phyloP scores from a whole-genome alignment of 2,329 filamentous ascomycete genomes.

The Xylaria sp. region DNA sequence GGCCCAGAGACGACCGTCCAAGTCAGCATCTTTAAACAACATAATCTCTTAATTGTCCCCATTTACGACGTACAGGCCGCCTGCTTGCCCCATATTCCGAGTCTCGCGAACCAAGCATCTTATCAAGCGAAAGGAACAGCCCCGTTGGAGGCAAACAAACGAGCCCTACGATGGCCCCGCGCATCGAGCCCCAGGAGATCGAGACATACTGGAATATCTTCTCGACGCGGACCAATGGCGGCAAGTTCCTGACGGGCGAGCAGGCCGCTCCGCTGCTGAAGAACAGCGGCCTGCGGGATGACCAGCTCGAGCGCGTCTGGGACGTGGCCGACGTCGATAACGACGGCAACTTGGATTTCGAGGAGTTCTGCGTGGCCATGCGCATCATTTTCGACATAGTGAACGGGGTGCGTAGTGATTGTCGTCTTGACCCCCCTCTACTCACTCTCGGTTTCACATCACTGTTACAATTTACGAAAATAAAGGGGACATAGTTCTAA shows the following conservation, averaged over 20 bases:
- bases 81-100: neutral
- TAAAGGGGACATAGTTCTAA: slow-evolving; percentile 12
- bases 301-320: slow-evolving; percentile 96
- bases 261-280: slow-evolving; percentile 71
- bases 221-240: slow-evolving; percentile 67
- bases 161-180: slow-evolving; percentile 62
- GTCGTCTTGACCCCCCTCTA: no score
- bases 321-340: slow-evolving; percentile 97
- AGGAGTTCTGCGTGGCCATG: slow-evolving; percentile 99
- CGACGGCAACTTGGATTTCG: slow-evolving; percentile 97
- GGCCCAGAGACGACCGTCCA: slow-evolving; percentile 7
- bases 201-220: slow-evolving; percentile 76
- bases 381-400: slow-evolving; percentile 96
- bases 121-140: neutral
- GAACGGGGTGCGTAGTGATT: slow-evolving; percentile 75
- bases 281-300: slow-evolving; percentile 71
- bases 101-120: neutral
- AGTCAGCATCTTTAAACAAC: slow-evolving; percentile 4
- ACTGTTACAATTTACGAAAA: neutral
- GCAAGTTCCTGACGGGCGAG: slow-evolving; percentile 69
- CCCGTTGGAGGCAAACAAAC: slow-evolving; percentile 14
- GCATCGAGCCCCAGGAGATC: slow-evolving; percentile 71
- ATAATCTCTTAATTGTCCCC: slow-evolving; percentile 4
- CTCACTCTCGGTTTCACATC: neutral
- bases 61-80: neutral